These are phyloP conservation scores for Ogataea glucozyma DNA, from an alignment of 805 yeast genomes.

Conservation along the genomic window DNA sequence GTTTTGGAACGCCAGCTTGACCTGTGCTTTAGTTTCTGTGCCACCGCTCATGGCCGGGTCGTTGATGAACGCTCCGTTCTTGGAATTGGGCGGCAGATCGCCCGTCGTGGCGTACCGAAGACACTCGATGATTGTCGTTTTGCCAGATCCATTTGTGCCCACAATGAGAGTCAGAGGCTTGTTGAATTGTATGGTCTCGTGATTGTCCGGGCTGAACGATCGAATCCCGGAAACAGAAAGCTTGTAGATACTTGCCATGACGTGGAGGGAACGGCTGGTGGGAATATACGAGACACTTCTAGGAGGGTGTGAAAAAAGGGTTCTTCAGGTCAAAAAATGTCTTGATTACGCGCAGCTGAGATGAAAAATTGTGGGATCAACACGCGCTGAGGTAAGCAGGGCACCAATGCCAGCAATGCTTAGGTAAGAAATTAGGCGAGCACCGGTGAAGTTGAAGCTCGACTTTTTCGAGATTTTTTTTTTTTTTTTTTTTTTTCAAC, in stretches of 20 bases:
- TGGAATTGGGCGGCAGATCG: conserved; percentile 90
- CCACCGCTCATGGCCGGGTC: conserved; percentile 84
- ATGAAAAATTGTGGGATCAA: no score
- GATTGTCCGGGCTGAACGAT: conserved; percentile 81
- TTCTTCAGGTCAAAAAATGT: no score
- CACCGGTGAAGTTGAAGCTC: no score
- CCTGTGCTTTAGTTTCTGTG: conserved; percentile 82
- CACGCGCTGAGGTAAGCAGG: no score
- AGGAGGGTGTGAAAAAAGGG: no score
- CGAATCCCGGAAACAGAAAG: conserved; percentile 84
- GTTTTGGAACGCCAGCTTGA: conserved; percentile 79
- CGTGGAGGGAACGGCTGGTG: no score
- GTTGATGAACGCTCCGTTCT: conserved; percentile 94
- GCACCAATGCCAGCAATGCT: no score
- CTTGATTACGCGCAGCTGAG: no score
- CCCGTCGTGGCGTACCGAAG: conserved; percentile 94
- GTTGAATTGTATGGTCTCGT: conserved; percentile 87
- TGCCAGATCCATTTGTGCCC: conserved; percentile 96
- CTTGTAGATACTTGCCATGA: conserved; percentile 49
- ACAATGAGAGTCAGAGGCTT: conserved; percentile 90
- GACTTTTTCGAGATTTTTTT: no score
- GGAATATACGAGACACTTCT: no score
- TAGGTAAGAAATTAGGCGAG: no score
- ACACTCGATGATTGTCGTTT: conserved; percentile 94
- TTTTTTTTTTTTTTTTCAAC: no score